Conservation (phyloP, 768 basidiomycete genomes). For the Leccinum obscurum region DNA sequence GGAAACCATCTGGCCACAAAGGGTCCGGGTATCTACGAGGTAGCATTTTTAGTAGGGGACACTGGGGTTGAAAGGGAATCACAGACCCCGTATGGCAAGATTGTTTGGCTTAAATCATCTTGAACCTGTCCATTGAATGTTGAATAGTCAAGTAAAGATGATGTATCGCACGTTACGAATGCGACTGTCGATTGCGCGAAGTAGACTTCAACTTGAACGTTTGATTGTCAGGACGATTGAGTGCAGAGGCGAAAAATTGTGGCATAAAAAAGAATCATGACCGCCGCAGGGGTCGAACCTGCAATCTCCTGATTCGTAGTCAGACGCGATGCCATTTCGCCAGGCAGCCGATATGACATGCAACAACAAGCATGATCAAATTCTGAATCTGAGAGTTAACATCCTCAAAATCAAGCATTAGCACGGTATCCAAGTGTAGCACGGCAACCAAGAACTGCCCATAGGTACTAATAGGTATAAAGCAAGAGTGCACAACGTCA, state of each 20-base stretch:
- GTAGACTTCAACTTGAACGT: too few species aligned
- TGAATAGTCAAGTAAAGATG: not conserved
- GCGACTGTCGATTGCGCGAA: not conserved
- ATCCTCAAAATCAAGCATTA: too few species aligned
- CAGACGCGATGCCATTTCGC: conserved; percentile 95
- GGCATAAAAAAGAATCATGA: too few species aligned
- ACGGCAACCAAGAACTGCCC: not conserved
- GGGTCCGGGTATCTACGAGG: conserved; percentile 49
- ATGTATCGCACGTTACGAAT: not conserved
- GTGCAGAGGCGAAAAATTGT: too few species aligned
- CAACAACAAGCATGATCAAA: too few species aligned
- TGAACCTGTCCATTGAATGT: not conserved
- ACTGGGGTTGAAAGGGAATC: conserved; percentile 32
- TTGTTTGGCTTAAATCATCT: conserved; percentile 40
- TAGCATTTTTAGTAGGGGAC: conserved; percentile 46
- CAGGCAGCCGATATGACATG: conserved; percentile 57
- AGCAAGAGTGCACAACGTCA: not conserved
- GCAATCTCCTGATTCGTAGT: conserved; percentile 94
- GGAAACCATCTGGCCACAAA: conserved; percentile 27
- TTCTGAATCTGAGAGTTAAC: not conserved
- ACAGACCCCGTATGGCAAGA: conserved; percentile 50
- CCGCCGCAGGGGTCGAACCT: conserved; percentile 76
- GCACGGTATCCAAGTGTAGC: not conserved
- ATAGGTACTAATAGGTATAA: not conserved
- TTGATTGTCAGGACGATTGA: too few species aligned